phyloP scores from a whole-genome alignment of 306 rosid species.

The Lathyrus sativus region DNA sequence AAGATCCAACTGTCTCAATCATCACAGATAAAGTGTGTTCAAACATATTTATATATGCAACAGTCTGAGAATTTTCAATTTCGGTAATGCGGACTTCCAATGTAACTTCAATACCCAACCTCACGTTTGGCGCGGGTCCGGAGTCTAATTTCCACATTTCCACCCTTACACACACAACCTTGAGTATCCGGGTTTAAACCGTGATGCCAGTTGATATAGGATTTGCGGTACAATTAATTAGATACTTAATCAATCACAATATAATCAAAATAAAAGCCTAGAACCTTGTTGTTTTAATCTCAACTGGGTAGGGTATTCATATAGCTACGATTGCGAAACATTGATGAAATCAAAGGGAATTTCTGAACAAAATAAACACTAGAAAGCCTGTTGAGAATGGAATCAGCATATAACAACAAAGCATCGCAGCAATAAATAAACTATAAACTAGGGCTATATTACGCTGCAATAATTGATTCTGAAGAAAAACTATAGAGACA shows the following conservation, averaged over 20 bases:
- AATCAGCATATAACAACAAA: neutral
- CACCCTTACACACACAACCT: no score
- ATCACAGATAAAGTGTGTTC: neutral
- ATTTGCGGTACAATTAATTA: neutral
- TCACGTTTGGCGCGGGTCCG: no score
- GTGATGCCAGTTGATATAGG: no score
- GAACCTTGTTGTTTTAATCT: no score
- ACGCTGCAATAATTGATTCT: neutral
- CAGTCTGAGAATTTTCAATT: no score
- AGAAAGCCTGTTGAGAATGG: neutral
- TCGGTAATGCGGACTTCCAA: no score
- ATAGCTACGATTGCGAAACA: neutral
- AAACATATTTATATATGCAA: no score
- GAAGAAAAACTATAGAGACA: neutral
- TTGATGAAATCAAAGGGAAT: neutral
- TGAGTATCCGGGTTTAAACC: no score
- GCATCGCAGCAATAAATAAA: neutral
- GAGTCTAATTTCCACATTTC: no score
- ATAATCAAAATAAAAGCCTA: no score
- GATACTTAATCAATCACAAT: slow-evolving; percentile 7
- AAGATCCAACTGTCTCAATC: slow-evolving; percentile 16
- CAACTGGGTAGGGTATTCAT: no score
- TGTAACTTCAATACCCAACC: no score
- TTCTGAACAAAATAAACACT: neutral
- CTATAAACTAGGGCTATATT: neutral